Base-by-base conservation (phyloP, 78 protist genomes). In the Cyanophora paradoxa region DNA sequence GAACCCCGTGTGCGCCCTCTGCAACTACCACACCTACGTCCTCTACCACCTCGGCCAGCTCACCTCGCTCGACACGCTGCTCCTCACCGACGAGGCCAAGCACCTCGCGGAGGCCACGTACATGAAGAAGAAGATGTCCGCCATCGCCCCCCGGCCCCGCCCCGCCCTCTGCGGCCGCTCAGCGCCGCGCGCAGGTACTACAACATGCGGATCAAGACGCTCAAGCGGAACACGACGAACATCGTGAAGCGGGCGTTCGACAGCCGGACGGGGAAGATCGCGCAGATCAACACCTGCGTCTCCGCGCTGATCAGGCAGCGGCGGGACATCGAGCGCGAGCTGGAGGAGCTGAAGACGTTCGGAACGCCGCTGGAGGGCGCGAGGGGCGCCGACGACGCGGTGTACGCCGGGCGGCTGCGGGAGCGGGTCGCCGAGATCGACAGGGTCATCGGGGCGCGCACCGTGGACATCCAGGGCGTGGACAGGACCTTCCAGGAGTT, bases 181-280 rank as follows among this genome's bases (percentile, higher is more conserved):
- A 14, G 36, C 42, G 36, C 39, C 13, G 19, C 39, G 39, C 4
- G 13, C 19, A 4, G 19, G 46, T 79, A 87, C 44, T 87, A 87
- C 79, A 82, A 79, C 69, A 87, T 87, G 91, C 72, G 91, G 30
- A 83, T 87, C 80, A 82, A 87, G 56, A 74, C 88, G 40, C n/a
- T 82, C 28, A 54, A 76, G 80, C 75, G 91, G 16, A 82, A 74
- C 62, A 58, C 82, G 6, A 14, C 84, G 37, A 68, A 67, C 64
- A 56, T 69, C 30, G 1, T 71, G 22, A 26, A 72, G 40, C 36
- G 31, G n/a, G 79, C 76, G 17, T 17, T 8, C 7, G 75, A 76
- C 3, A 62, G 41, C 34, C 31, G 57, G 54, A 56, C n/a, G 22
- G 34, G 54, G 33, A 8, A 24, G 48, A 3, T 30, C 2, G 20